Conservation (phyloP, 192 early-diverging fungal species). For the Backusella psychrophila region DNA sequence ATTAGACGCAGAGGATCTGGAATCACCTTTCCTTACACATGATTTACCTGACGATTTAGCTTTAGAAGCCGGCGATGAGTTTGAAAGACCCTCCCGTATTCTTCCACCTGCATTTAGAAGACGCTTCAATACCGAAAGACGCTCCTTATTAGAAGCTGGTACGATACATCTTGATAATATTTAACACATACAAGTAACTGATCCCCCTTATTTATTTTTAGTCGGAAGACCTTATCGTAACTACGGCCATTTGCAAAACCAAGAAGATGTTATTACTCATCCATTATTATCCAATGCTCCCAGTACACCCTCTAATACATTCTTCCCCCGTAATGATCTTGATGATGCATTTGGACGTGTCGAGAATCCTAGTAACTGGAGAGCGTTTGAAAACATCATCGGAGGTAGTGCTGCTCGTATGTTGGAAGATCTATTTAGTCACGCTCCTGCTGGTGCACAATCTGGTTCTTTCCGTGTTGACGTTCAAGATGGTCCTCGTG, state of each 20-base stretch:
- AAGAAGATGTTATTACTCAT: constrained; percentile 63
- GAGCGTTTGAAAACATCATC: constrained; percentile 64
- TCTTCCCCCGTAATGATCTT: not conserved
- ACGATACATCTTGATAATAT: not conserved
- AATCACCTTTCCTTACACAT: constrained; percentile 30
- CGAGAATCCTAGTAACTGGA: constrained; percentile 48
- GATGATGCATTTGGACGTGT: constrained; percentile 13
- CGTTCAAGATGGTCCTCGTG: constrained; percentile 25
- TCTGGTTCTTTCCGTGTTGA: constrained; percentile 39
- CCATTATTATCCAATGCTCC: constrained; percentile 59
- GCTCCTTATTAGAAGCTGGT: constrained; percentile 7
- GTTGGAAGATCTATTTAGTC: constrained; percentile 46
- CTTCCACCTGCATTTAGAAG: constrained; percentile 37
- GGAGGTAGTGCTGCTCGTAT: constrained; percentile 55
- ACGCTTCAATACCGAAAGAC: constrained; percentile 14
- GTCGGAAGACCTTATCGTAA: constrained; percentile 38
- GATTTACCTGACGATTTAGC: constrained; percentile 54
- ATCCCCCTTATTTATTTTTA: constrained; percentile 11
- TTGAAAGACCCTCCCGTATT: constrained; percentile 34
- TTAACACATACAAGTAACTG: not conserved
- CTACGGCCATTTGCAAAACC: constrained; percentile 29
- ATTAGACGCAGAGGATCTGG: constrained; percentile 47
- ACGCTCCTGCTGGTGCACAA: constrained; percentile 17
- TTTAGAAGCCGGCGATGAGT: constrained; percentile 41
- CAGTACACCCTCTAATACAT: not conserved